Evolutionary conservation across 176 grass and related monocot genomes (phyloP).

Genomic region (Bromus sterilis): DNA sequence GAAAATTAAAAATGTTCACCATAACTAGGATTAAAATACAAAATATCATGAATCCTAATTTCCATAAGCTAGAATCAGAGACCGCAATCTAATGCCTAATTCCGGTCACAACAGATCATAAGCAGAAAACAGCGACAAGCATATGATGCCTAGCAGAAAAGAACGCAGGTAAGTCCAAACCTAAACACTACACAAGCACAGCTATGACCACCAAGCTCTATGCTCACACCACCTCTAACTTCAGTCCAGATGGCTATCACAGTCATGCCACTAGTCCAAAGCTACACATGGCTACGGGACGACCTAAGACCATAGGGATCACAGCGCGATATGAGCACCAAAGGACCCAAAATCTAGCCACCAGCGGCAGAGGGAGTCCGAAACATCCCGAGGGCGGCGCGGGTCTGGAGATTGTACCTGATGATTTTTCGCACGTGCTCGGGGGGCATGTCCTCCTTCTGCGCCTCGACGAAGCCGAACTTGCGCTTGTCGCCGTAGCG

Average conservation of each 20-base stretch:
- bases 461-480: slow-evolving; percentile 97
- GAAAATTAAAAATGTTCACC: not conserved
- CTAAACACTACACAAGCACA: not conserved
- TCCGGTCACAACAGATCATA: not conserved
- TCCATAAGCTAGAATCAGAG: not conserved
- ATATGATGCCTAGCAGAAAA: not conserved
- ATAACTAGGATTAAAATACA: not conserved
- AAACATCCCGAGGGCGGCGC: not conserved
- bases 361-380: not conserved
- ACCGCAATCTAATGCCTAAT: not conserved
- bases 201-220: not conserved
- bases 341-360: not conserved
- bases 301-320: not conserved
- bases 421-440: slow-evolving; percentile 98
- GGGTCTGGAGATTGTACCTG: slow-evolving; percentile 42
- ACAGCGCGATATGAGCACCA: not conserved
- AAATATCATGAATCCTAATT: not conserved
- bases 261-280: not conserved
- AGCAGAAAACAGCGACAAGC: not conserved
- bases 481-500: slow-evolving; percentile 98
- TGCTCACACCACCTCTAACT: not conserved
- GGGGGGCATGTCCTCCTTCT: slow-evolving; percentile 99
- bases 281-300: not conserved
- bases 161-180: not conserved
- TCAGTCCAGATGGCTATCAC: not conserved